Base-by-base conservation (phyloP, 106 monocot species). In the Dactylorhiza incarnata region DNA sequence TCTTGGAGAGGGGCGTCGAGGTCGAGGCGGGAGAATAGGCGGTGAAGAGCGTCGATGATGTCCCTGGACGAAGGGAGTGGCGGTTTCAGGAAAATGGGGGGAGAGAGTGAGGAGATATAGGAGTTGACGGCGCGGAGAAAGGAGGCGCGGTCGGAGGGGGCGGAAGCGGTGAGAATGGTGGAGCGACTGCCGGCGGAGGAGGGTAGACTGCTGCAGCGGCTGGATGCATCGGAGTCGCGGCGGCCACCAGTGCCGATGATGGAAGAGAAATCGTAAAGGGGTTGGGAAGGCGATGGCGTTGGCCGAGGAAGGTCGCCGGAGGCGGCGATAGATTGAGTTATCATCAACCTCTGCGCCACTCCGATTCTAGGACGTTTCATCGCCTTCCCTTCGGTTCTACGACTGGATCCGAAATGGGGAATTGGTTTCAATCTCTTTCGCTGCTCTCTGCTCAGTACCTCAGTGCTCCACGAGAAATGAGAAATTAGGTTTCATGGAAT, bases 221-320 rank as follows among this genome's bases (percentile, higher is more conserved):
- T 84, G 29, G 81, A 79, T 59, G 81, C 89, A 56, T 92, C 95
- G 68, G 92, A 92, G 76, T 92, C 92, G 10, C 95, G 92, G 46
- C 84, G 82, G 74, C 53, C 49, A 74, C 45, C 46, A 71, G 61
- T 77, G 54, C 22, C 26, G 66, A 26, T 26, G 53, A 23, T 45
- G 54, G 75, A 10, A 78, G 79, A 66, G 72, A 49, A 54, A 25
- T 78, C 73, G 68, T 69, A 69, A 24, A 49, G 26, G 2, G 78
- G 61, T 17, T 12, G 9, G 37, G 69, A 17, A 12, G 81, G 78
- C 11, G 23, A 9, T 9, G 72, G 6, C 12, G 49, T 46, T 2
- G 44, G 77, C 48, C 73, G 68, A 45, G 9, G 58, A 13, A 12
- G 51, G 6, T 37, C 67, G 12, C 66, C 78, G 55, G 43, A 6